A percentile compares a stretch with the other conserved stretches of the same genome.
These are phyloP conservation scores for Amorphotheca resinae DNA, from an alignment of 495 filamentous ascomycete species.

Conservation along the genomic window DNA sequence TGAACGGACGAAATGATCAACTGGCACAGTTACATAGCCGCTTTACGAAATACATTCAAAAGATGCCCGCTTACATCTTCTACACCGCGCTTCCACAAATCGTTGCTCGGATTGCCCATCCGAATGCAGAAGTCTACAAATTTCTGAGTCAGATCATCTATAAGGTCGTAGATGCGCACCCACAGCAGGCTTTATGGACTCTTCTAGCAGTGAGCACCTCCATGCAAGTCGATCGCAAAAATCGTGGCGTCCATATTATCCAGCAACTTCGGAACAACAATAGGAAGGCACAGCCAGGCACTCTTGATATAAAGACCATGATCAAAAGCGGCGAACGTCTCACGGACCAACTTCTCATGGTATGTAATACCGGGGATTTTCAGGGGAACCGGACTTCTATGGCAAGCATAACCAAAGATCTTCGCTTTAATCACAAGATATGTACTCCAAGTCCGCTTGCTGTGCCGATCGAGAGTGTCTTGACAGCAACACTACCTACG, in stretches of 20 bases:
- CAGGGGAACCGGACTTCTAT: slow-evolving; percentile 46
- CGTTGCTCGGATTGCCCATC: slow-evolving; percentile 81
- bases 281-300: slow-evolving; percentile 24
- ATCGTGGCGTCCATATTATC: slow-evolving; percentile 39
- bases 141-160: slow-evolving; percentile 65
- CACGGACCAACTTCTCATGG: slow-evolving; percentile 66
- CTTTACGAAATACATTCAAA: slow-evolving; percentile 57
- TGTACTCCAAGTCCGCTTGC: slow-evolving; percentile 71
- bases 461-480: slow-evolving; percentile 72
- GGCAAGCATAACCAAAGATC: slow-evolving; percentile 58
- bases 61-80: slow-evolving; percentile 75
- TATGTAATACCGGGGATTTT: slow-evolving; percentile 67
- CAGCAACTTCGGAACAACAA: slow-evolving; percentile 26
- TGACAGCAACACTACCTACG: slow-evolving; percentile 71
- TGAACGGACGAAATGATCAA: slow-evolving; percentile 38
- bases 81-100: slow-evolving; percentile 91
- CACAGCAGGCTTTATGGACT: slow-evolving; percentile 89
- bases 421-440: slow-evolving; percentile 72
- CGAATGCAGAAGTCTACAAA: slow-evolving; percentile 60
- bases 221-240: slow-evolving; percentile 34
- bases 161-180: slow-evolving; percentile 66
- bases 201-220: slow-evolving; percentile 68
- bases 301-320: slow-evolving; percentile 48
- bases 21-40: slow-evolving; percentile 60
- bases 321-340: slow-evolving; percentile 71